A percentile compares a stretch with the other conserved stretches of the same genome.
phyloP scores from a whole-genome alignment of 495 filamentous ascomycete species.

The Penicillium subrubescens region DNA sequence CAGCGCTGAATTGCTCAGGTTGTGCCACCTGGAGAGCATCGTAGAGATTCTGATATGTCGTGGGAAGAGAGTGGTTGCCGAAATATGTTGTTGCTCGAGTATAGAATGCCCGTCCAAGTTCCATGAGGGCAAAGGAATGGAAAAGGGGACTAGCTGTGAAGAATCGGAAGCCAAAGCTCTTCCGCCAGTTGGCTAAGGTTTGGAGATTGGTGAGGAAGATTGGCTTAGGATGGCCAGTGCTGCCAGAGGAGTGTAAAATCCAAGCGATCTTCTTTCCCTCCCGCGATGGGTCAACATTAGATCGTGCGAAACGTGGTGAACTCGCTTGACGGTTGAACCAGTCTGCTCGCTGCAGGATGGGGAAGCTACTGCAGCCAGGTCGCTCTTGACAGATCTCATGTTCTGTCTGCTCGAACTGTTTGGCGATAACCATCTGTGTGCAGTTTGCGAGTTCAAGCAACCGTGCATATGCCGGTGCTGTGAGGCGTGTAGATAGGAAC shows the following conservation, averaged over 20 bases:
- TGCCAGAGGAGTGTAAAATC: conserved; percentile 61
- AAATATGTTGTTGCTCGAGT: conserved; percentile 48
- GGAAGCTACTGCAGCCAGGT: conserved; percentile 15
- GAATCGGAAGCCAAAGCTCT: conserved; percentile 33
- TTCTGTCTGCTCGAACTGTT: conserved; percentile 22
- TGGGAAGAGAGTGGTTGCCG: conserved; percentile 51
- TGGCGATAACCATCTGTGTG: conserved; percentile 34
- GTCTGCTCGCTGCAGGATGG: conserved; percentile 17
- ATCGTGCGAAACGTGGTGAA: conserved; percentile 17
- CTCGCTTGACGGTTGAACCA: conserved; percentile 24
- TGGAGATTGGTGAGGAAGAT: conserved; percentile 41
- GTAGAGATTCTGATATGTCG: conserved; percentile 54
- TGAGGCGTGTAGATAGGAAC: conserved; percentile 58
- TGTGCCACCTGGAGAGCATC: conserved; percentile 47
- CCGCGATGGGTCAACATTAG: conserved; percentile 9
- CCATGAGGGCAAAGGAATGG: conserved; percentile 52
- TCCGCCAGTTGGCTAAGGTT: conserved; percentile 40
- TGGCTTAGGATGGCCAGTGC: conserved; percentile 62
- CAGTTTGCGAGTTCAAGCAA: conserved; percentile 50
- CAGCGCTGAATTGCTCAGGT: conserved; percentile 54
- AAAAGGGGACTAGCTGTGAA: conserved; percentile 59
- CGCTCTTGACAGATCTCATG: conserved; percentile 19
- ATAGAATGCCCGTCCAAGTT: conserved; percentile 48
- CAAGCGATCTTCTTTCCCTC: conserved; percentile 45
- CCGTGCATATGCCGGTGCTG: conserved; percentile 49